Evolutionary conservation across 2,329 filamentous ascomycete genomes (phyloP).

Genomic region (Ilyonectria sp.): DNA sequence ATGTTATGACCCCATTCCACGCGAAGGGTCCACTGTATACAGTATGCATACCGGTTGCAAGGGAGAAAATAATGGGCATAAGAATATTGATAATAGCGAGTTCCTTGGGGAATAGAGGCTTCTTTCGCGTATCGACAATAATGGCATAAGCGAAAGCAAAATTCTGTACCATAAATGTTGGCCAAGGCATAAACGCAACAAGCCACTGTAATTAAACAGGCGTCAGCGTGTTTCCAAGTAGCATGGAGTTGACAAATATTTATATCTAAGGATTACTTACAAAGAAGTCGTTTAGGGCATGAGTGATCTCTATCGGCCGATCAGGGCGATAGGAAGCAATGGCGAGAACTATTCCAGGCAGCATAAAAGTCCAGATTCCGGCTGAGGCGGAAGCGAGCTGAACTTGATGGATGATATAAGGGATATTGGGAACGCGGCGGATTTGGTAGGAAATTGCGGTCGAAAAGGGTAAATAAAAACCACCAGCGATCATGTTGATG

Average conservation of each 20-base stretch:
- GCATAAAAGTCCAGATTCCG: conserved; percentile 35
- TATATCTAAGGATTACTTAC: conserved; percentile 1
- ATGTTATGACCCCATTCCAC: conserved; percentile 31
- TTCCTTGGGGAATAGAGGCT: conserved; percentile 35
- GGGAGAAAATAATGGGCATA: conserved; percentile 24
- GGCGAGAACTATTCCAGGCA: conserved; percentile 35
- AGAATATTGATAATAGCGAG: conserved; percentile 33
- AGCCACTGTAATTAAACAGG: conserved; percentile 21
- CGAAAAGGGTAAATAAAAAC: conserved; percentile 32
- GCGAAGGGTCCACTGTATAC: conserved; percentile 31
- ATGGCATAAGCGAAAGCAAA: conserved; percentile 36
- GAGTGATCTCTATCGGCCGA: conserved; percentile 32
- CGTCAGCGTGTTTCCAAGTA: background rate
- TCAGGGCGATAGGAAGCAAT: conserved; percentile 31
- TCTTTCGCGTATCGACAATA: conserved; percentile 28
- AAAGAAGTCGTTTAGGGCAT: conserved; percentile 36
- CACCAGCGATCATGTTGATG: conserved; percentile 32
- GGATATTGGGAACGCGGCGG: conserved; percentile 28
- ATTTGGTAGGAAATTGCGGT: conserved; percentile 31
- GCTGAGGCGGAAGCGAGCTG: conserved; percentile 28
- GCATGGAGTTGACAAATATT: background rate
- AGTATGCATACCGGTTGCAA: conserved; percentile 26
- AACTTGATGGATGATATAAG: conserved; percentile 31
- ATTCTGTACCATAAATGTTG: conserved; percentile 31
- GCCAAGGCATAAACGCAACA: conserved; percentile 31